Evolutionary conservation across 2,329 filamentous ascomycete genomes (phyloP), one percentile per base, ranked within the genome.

Genomic region (Penicillium palitans): DNA sequence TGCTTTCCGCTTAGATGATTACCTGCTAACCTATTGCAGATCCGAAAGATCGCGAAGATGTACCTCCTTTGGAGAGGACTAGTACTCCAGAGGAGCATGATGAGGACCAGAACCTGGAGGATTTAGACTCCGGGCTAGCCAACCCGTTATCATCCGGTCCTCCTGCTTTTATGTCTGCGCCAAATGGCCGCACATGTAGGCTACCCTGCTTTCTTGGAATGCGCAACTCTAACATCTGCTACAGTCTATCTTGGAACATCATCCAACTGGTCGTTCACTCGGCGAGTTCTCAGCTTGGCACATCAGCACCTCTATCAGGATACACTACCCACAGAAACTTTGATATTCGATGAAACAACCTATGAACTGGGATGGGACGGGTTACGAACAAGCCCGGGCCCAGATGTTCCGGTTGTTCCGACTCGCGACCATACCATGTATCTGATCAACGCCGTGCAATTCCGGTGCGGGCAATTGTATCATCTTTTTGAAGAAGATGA

Each of bases 301-400:
- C 65, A 67, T 21, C 63, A 65, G 17, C 64, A 62, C 19, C 59
- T 66, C 6, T 67, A 67, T n/a, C 63, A 66, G 27, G 57, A 63
- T 35, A 37, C 54, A 10, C 70, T 83, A 0, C 78, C 81, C 0
- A 71, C 79, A 0, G 72, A 75, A 6, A 76, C 74, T 1, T 67
- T 84, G 1, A 69, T 81, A 0, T 84, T 83, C 44, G 81, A 85
- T 52, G 81, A 80, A 1, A 72, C 74, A 9, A 77, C 79, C 0
- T 85, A 85, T 47, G 77, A 84, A 25, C 66, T 85, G 0, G 77
- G 76, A 2, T 84, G 82, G 81, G 76, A 83, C 58, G 79, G 78
- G 12, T 62, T 66, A 31, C 72, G 75, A 46, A 71, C 64, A 19
- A 1, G 76, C 78, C 2, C 70, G 74, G 1, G 69, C 29, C 25